Evolutionary conservation across 2,329 filamentous ascomycete species (phyloP).

Genomic region (Colletotrichum paranaense): DNA sequence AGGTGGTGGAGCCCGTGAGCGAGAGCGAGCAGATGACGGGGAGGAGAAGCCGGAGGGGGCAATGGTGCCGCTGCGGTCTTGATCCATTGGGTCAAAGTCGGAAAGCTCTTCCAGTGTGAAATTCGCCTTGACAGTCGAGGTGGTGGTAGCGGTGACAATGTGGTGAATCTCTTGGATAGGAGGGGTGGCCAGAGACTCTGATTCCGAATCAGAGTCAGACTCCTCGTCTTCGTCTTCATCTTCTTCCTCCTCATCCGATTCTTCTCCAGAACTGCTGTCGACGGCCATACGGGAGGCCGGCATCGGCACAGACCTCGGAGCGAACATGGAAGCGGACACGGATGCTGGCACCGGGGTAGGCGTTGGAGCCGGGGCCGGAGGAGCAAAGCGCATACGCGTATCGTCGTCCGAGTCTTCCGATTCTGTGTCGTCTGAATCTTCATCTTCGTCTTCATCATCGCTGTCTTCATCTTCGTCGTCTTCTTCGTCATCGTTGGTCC

Average conservation of each 20-base stretch:
- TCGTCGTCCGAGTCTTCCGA: constrained; percentile 23
- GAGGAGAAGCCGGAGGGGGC: constrained; percentile 60
- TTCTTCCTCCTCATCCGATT: constrained; percentile 17
- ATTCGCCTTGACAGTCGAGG: constrained; percentile 27
- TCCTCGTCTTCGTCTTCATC: constrained; percentile 38
- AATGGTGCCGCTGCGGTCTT: constrained; percentile 54
- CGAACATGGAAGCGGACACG: background rate
- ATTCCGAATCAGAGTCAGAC: constrained; percentile 29
- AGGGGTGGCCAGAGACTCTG: constrained; percentile 37
- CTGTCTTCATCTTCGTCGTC: constrained; percentile 23
- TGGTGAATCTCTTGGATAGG: constrained; percentile 16
- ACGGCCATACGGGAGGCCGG: constrained; percentile 6
- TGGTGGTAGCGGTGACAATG: constrained; percentile 6
- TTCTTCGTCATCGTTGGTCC: constrained; percentile 17
- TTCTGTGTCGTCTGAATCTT: background rate
- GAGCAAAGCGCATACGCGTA: constrained; percentile 10
- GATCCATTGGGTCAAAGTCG: constrained; percentile 58
- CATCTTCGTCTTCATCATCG: constrained; percentile 10
- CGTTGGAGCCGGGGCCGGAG: constrained; percentile 22
- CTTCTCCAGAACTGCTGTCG: constrained; percentile 25
- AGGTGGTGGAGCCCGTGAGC: constrained; percentile 42
- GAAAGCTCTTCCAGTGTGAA: constrained; percentile 58
- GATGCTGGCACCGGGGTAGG: constrained; percentile 18
- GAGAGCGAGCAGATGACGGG: constrained; percentile 53
- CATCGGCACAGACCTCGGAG: background rate